A percentile compares a stretch with the other conserved stretches of the same genome.
Conservation (phyloP, 768 basidiomycete species). For the Pholiota molesta region DNA sequence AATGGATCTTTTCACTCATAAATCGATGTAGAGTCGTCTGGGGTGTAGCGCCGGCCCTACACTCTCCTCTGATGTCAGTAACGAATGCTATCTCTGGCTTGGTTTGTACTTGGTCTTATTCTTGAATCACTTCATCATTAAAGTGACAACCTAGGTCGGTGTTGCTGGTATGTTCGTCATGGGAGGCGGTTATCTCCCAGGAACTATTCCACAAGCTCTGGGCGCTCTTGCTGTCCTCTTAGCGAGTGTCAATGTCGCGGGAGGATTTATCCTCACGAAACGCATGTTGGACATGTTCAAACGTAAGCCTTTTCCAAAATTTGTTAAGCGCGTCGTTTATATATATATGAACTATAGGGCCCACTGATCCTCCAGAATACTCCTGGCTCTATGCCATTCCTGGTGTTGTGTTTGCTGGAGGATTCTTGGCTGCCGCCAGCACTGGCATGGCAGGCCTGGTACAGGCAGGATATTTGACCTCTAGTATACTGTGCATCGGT, state of each 20-base stretch:
- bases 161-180: conserved; percentile 88
- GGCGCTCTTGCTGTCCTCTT: conserved; percentile 86
- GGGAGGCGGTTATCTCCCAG: conserved; percentile 86
- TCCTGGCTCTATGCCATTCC: conserved; percentile 82
- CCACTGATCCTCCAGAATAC: conserved; percentile 87
- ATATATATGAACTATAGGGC: conserved; percentile 43
- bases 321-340: conserved; percentile 4
- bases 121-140: background rate
- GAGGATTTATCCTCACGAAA: conserved; percentile 88
- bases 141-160: conserved; percentile 51
- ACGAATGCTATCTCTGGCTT: conserved; percentile 86
- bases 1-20: background rate
- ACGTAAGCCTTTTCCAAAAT: conserved; percentile 43
- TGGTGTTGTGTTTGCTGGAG: conserved; percentile 80
- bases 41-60: conserved; percentile 86
- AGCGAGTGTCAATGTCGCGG: conserved; percentile 86
- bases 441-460: conserved; percentile 87
- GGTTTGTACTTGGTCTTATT: conserved; percentile 27
- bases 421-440: conserved; percentile 79
- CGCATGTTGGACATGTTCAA: conserved; percentile 95
- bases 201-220: conserved; percentile 77
- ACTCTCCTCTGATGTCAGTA: conserved; percentile 90
- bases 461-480: conserved; percentile 85
- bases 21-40: conserved; percentile 67
- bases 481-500: conserved; percentile 88